phyloP scores from a whole-genome alignment of 768 basidiomycete genomes.

The Termitomyces sp. region DNA sequence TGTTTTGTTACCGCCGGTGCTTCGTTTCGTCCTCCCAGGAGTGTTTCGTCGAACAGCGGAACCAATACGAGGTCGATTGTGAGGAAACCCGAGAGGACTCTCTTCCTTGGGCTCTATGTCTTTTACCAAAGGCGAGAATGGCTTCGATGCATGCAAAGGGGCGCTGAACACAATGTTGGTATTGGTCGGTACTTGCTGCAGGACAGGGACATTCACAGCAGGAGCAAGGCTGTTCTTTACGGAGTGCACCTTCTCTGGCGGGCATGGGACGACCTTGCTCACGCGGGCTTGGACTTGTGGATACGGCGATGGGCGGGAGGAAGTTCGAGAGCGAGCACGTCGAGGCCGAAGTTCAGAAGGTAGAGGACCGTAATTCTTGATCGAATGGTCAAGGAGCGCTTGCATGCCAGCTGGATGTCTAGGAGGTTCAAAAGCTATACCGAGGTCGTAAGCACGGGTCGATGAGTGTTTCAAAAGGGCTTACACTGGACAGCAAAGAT shows the following conservation, averaged over 20 bases:
- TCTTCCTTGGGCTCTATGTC: slow-evolving; percentile 38
- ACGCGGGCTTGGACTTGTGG: slow-evolving; percentile 46
- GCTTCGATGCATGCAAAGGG: slow-evolving; percentile 38
- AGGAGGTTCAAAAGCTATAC: slow-evolving; percentile 69
- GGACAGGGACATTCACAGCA: slow-evolving; percentile 20
- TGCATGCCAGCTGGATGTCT: slow-evolving; percentile 62
- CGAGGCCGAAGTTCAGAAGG: slow-evolving; percentile 66
- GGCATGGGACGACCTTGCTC: slow-evolving; percentile 38
- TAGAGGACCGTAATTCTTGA: slow-evolving; percentile 70
- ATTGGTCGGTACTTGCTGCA: slow-evolving; percentile 46
- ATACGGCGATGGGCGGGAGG: slow-evolving; percentile 74
- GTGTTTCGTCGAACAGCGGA: slow-evolving; percentile 56
- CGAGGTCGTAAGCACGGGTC: slow-evolving; percentile 9
- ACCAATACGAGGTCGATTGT: slow-evolving; percentile 48
- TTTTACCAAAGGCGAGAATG: slow-evolving; percentile 38
- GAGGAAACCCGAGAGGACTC: slow-evolving; percentile 30
- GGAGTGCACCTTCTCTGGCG: slow-evolving; percentile 34
- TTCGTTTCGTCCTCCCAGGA: slow-evolving; percentile 65
- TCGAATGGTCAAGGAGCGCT: slow-evolving; percentile 68
- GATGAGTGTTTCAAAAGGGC: slow-evolving; percentile 20
- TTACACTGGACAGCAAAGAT: slow-evolving; percentile 70
- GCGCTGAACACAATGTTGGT: slow-evolving; percentile 34
- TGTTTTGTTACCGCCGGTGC: slow-evolving; percentile 38
- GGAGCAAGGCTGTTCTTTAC: slow-evolving; percentile 18
- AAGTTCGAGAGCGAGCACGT: slow-evolving; percentile 62